Evolutionary conservation across 208 protist genomes (phyloP), one percentile per base, ranked within the genome.

Genomic region (Phytomonas serpens): DNA sequence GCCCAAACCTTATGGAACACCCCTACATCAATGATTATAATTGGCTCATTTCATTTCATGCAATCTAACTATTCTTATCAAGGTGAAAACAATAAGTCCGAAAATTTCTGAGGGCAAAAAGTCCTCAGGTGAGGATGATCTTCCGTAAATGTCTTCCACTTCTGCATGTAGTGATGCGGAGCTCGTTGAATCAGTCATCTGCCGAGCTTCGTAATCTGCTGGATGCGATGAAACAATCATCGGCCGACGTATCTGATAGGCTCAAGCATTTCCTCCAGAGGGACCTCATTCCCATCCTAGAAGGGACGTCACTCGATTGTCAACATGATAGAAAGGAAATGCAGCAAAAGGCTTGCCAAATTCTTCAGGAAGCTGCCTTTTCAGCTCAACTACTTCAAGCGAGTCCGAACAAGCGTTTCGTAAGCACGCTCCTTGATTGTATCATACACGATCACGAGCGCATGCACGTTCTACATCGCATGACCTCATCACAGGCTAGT

Each of bases 401-500:
- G 0, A 75, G 74, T 1, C 86, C 88, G 6, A 76, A 71, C 1
- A 79, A 84, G 4, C 40, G 72, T 37, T 94, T 88, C 69, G 77
- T 96, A 30, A 79, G 42, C 19, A 64, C 72, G 6, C 33, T 96
- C 34, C 74, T 79, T 16, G 77, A 81, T 0, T 94, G 86, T 68
- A 89, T 96, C 72, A 68, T 74, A 31, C 71, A 92, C 23, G 92
- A 96, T 68, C 66, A 83, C 51, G 38, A 83, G 47, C 85, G 83
- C 23, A 89, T 93, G 84, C 82, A 85, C 51, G 89, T 93, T 68
- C 57, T 96, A 16, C 63, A 71, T 14, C 80, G 87, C 34, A 92
- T 96, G 89, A 84, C 84, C 36, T 88, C 89, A 0, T 76, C 81
- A 52, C 89, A 96, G 71, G 85, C 87, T 23, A 89, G 83, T 80